phyloP scores from a whole-genome alignment of 768 basidiomycete species.

The Xerocomellus chrysenteron region DNA sequence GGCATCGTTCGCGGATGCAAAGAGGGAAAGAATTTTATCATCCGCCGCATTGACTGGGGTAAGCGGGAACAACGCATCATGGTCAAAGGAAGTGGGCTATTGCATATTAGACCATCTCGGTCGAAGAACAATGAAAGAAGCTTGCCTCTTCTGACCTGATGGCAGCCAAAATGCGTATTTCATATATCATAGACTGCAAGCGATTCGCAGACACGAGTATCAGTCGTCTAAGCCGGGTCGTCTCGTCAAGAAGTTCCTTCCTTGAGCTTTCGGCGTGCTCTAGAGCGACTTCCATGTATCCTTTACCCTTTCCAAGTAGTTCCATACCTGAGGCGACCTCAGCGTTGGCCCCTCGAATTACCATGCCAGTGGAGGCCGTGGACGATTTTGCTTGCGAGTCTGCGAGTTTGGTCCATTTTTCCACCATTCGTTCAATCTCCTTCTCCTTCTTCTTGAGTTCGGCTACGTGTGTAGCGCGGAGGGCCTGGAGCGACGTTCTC shows the following conservation, averaged over 20 bases:
- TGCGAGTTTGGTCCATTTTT: conserved; percentile 70
- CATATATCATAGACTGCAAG: conserved; percentile 54
- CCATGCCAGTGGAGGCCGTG: conserved; percentile 46
- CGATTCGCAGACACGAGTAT: conserved; percentile 65
- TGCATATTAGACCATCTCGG: conserved; percentile 9
- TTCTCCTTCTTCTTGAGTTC: conserved; percentile 83
- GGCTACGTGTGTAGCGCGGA: conserved; percentile 64
- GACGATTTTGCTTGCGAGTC: conserved; percentile 66
- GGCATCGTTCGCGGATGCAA: conserved; percentile 41
- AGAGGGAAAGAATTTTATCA: conserved; percentile 45
- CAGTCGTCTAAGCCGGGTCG: conserved; percentile 55
- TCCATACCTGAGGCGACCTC: conserved; percentile 45
- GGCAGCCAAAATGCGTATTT: conserved; percentile 39
- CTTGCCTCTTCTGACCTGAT: conserved; percentile 51
- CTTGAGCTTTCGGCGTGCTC: conserved; percentile 73
- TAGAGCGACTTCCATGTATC: conserved; percentile 63
- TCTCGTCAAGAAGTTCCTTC: conserved; percentile 62
- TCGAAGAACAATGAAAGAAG: conserved; percentile 6
- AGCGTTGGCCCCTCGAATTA: conserved; percentile 52
- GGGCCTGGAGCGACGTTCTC: conserved; percentile 62
- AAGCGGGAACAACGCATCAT: conserved; percentile 52
- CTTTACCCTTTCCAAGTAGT: conserved; percentile 48
- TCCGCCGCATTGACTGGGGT: conserved; percentile 48
- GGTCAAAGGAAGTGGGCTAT: conserved; percentile 48
- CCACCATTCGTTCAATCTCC: conserved; percentile 70